A percentile compares a stretch with the other conserved stretches of the same genome.
These are phyloP conservation scores for Myxozyma lipomycoides DNA, from an alignment of 805 yeast species.

Conservation along the genomic window DNA sequence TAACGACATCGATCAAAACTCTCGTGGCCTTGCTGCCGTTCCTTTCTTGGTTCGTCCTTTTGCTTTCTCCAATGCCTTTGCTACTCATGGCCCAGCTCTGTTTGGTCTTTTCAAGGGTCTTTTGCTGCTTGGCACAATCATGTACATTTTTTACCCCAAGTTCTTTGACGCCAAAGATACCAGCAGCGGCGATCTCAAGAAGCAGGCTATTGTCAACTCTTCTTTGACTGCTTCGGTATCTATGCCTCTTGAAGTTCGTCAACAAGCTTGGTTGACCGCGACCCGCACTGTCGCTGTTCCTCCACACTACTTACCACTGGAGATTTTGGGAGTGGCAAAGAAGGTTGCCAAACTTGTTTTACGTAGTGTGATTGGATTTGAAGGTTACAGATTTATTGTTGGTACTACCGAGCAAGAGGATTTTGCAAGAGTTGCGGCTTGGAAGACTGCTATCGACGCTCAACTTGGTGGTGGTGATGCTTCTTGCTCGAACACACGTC, in stretches of 20 bases:
- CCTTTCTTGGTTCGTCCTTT: constrained; percentile 26
- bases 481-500: constrained; percentile 28
- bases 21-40: constrained; percentile 36
- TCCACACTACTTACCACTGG: constrained; percentile 15
- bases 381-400: constrained; percentile 27
- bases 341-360: constrained; percentile 26
- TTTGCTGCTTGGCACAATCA: constrained; percentile 33
- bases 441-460: constrained; percentile 36
- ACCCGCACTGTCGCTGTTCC: constrained; percentile 31
- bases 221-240: constrained; percentile 8
- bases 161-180: constrained; percentile 15
- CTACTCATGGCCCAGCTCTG: constrained; percentile 20
- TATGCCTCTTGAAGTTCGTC: constrained; percentile 26
- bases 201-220: constrained; percentile 5
- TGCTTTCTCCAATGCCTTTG: constrained; percentile 7
- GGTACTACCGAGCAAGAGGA: constrained; percentile 24
- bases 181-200: constrained; percentile 10
- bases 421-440: constrained; percentile 17
- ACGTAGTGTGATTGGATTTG: constrained; percentile 30
- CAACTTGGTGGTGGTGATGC: constrained; percentile 41
- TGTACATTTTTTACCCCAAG: constrained; percentile 33
- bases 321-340: constrained; percentile 13
- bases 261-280: constrained; percentile 33
- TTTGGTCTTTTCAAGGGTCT: constrained; percentile 28
- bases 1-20: constrained; percentile 21